Percentiles rank a stretch among this genome's conserved stretches.
Evolutionary conservation across 1,139 yeast genomes (phyloP).

Genomic region (Kodamaea derodonti): DNA sequence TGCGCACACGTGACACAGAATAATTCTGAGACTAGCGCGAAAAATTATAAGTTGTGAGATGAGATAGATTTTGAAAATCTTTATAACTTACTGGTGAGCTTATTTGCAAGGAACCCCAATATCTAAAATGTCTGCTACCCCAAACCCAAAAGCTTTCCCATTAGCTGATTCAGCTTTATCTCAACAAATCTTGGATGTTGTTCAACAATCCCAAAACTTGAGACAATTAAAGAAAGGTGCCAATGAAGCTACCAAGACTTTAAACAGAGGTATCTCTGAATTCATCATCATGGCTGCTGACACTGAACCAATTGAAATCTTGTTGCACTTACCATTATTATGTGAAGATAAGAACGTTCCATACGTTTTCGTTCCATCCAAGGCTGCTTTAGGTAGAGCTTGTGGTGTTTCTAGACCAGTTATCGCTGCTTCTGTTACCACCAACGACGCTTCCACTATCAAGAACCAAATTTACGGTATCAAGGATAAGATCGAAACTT

Average conservation of each 20-base stretch:
- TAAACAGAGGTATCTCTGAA: conserved; percentile 99
- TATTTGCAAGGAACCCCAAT: conserved; percentile 68
- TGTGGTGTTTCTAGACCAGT: conserved; percentile 99
- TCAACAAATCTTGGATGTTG: conserved; percentile 96
- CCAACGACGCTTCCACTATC: conserved; percentile 97
- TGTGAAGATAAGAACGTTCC: conserved; percentile 99
- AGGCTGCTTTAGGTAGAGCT: conserved; percentile 98
- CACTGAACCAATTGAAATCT: conserved; percentile 98
- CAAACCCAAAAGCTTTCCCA: conserved; percentile 97
- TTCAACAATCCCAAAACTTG: conserved; percentile 95
- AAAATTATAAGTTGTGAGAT: conserved; percentile 3
- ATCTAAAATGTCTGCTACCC: conserved; percentile 55
- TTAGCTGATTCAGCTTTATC: conserved; percentile 93
- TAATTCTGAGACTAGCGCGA: conserved; percentile 4
- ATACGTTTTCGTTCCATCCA: conserved; percentile 96
- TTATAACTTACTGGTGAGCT: conserved; percentile 43
- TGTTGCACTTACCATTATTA: conserved; percentile 93
- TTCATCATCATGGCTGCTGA: conserved; percentile 99
- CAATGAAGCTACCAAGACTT: conserved; percentile 98
- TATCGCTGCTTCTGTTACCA: conserved; percentile 96
- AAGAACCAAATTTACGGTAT: conserved; percentile 95
- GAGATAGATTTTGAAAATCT: conserved; percentile 7
- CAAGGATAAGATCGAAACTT: conserved; percentile 98
- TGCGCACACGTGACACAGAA: too few species aligned
- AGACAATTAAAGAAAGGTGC: conserved; percentile 99